Conservation (phyloP, 2,329 filamentous ascomycete genomes). For the Pestalotiopsis sp. region DNA sequence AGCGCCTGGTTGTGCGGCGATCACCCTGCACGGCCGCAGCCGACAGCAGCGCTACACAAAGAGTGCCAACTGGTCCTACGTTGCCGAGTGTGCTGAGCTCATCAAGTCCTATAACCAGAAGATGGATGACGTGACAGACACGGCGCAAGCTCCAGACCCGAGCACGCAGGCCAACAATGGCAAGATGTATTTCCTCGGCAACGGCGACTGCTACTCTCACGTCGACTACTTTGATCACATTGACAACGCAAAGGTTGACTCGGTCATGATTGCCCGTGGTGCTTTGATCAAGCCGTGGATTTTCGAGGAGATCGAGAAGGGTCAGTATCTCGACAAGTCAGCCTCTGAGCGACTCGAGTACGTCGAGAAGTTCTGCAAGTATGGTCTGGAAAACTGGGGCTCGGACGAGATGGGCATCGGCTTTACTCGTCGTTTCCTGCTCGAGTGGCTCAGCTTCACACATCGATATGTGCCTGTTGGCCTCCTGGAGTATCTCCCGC, state of each 20-base stretch:
- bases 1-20: conserved; percentile 84
- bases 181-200: conserved; percentile 88
- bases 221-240: conserved; percentile 81
- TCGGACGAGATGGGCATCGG: conserved; percentile 93
- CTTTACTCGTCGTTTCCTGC: conserved; percentile 84
- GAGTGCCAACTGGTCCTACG: conserved; percentile 93
- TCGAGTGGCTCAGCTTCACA: conserved; percentile 95
- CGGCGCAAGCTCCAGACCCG: conserved; percentile 72
- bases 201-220: conserved; percentile 95
- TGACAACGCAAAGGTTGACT: conserved; percentile 76
- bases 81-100: conserved; percentile 82
- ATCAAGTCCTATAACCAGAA: conserved; percentile 78
- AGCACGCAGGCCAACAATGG: conserved; percentile 69
- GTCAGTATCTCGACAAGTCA: conserved; percentile 95
- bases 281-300: conserved; percentile 98
- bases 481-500: conserved; percentile 83
- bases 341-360: conserved; percentile 82
- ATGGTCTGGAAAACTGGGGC: conserved; percentile 92
- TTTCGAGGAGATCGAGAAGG: conserved; percentile 91
- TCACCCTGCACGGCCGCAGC: conserved; percentile 91
- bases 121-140: conserved; percentile 69
- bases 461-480: conserved; percentile 91
- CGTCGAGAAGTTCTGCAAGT: conserved; percentile 85
- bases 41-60: conserved; percentile 93
- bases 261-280: conserved; percentile 96